Evolutionary conservation across 2,329 filamentous ascomycete species (phyloP), one percentile per base, ranked within the genome.

Genomic region (Colletotrichum neosansevieriae): DNA sequence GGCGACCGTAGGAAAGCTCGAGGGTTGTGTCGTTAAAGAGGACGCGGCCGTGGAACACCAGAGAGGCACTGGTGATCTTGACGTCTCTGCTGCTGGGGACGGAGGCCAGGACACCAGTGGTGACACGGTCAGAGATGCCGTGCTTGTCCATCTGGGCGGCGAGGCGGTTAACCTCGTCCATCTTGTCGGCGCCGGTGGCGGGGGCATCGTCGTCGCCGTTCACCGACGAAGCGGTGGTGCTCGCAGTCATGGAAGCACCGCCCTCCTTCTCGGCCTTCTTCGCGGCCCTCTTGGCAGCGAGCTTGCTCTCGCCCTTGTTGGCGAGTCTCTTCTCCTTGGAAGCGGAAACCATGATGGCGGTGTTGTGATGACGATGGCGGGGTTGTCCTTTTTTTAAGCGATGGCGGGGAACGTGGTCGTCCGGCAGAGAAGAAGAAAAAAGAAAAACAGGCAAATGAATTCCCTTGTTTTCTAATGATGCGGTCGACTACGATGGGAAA

Each of bases 1-100:
- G 90, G 76, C 94, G 92, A 73, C 92, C 94, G 79, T 94, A 96
- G 79, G 92, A 95, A 77, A 99, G 88, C 83, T 99, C 97, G 80
- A 99, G 87, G 58, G 91, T 97, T 72, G 93, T 93, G 82, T 99
- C 96, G 79, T 91, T 95, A 83, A 99, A 93, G 70, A 99, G 90
- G 74, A 98, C 96, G 75, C 92, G 94, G 76, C 97, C 96, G 87
- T 99, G 97, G 89, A 99, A 99, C 72, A 98, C 95, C 74, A 99
- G 86, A 72, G 92, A 97, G 76, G 91, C 89, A 63, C 94, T 97
- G 73, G 91, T 97, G 80, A 99, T 96, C 87, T 99, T 99, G 81
- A 97, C 94, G 82, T 99, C 96, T 82, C 93, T 92, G 84, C 92
- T 97, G 74, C 92, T 86, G 72, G 88, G 82, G 72, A 95, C 89